A percentile compares a stretch with the other conserved stretches of the same genome.
Conservation (phyloP, 2,329 filamentous ascomycete species). For the Microcyclospora pomicola region DNA sequence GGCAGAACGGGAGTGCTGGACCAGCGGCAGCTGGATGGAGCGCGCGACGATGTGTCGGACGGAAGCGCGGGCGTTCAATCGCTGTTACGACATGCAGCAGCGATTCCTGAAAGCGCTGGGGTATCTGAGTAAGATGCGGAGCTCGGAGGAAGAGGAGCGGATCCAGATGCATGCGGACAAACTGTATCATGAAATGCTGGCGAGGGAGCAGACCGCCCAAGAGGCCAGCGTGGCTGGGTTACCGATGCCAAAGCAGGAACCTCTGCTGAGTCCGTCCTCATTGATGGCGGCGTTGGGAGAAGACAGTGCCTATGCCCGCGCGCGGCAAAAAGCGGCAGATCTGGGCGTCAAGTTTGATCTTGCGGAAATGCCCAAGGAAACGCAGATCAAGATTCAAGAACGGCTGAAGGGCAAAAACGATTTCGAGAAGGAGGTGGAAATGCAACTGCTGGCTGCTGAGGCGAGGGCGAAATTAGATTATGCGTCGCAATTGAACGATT, state of each 20-base stretch:
- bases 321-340: constrained; percentile 13
- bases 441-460: constrained; percentile 51
- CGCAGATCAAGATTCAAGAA: constrained; percentile 43
- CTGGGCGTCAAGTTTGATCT: constrained; percentile 33
- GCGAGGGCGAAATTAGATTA: constrained; percentile 47
- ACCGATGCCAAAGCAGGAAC: constrained; percentile 44
- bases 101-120: constrained; percentile 84
- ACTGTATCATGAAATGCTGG: constrained; percentile 74
- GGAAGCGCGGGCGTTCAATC: constrained; percentile 64
- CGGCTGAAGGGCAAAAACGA: constrained; percentile 21
- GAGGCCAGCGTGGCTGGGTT: constrained; percentile 47
- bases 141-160: constrained; percentile 60
- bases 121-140: constrained; percentile 57
- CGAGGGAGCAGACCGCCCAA: constrained; percentile 63
- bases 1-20: constrained; percentile 71
- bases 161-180: constrained; percentile 91
- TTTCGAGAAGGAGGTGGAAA: constrained; percentile 47
- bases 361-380: constrained; percentile 39
- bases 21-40: constrained; percentile 51
- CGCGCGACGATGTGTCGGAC: constrained; percentile 67
- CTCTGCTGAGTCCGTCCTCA: constrained; percentile 31
- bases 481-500: constrained; percentile 39
- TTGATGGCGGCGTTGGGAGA: constrained; percentile 17
- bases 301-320: constrained; percentile 18
- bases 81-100: constrained; percentile 82